Conservation (phyloP, 192 early-diverging fungal species). For the Coemansia sp. region DNA sequence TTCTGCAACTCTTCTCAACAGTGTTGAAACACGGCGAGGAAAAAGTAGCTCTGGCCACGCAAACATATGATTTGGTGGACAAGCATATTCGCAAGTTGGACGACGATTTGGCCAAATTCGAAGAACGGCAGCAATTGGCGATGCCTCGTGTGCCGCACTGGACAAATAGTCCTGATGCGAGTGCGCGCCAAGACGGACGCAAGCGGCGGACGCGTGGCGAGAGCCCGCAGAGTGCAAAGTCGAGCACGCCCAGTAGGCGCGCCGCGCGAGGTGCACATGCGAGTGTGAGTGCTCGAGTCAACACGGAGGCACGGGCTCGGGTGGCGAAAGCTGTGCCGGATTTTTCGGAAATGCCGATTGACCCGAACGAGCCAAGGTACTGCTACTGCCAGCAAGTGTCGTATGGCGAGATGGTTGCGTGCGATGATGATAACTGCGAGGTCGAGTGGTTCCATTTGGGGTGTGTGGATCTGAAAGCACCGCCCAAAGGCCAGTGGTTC, state of each 20-base stretch:
- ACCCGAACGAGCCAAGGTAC: conserved; percentile 96
- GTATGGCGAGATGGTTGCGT: conserved; percentile 97
- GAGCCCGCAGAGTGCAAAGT: not conserved
- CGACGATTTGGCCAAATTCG: conserved; percentile 87
- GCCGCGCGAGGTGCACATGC: not conserved
- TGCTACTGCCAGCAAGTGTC: conserved; percentile 95
- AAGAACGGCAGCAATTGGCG: conserved; percentile 73
- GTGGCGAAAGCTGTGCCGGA: conserved; percentile 19
- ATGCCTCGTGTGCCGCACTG: conserved; percentile 22
- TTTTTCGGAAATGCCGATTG: conserved; percentile 73
- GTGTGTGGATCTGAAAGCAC: conserved; percentile 85
- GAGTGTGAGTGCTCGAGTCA: conserved; percentile 2
- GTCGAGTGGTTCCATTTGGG: conserved; percentile 98
- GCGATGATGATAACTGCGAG: conserved; percentile 86
- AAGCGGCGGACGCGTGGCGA: conserved; percentile 2
- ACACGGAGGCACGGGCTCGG: conserved; percentile 7
- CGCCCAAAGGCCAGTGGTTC: conserved; percentile 94
- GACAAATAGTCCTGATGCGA: too few species aligned
- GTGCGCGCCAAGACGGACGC: too few species aligned
- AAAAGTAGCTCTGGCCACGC: conserved; percentile 88
- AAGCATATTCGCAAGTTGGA: conserved; percentile 85
- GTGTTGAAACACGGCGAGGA: conserved; percentile 87
- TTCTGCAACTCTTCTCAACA: conserved; percentile 63
- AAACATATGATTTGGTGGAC: conserved; percentile 94
- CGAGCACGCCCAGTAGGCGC: conserved; percentile 3